A percentile compares a stretch with the other conserved stretches of the same genome.
phyloP scores from a whole-genome alignment of 2,329 filamentous ascomycete genomes.

The Verticillium dahliae region DNA sequence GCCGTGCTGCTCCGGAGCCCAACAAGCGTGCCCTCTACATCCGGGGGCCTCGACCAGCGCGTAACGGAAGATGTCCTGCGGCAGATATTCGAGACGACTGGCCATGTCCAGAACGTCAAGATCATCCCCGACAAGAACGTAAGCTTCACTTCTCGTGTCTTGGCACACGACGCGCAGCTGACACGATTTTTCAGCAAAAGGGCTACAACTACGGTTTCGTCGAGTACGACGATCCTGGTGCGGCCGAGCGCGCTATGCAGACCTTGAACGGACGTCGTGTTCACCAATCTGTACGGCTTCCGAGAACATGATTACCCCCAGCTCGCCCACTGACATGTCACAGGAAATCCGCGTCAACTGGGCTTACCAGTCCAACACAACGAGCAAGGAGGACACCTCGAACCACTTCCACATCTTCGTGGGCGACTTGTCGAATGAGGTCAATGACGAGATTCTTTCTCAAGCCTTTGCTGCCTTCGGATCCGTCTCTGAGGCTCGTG shows the following conservation, averaged over 20 bases:
- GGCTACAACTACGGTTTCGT: conserved; percentile 99
- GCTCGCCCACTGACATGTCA: background rate
- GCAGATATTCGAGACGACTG: conserved; percentile 98
- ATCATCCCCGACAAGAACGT: conserved; percentile 99
- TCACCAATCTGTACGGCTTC: conserved; percentile 74
- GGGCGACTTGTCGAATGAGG: conserved; percentile 94
- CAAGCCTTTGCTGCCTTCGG: conserved; percentile 97
- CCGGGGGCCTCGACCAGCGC: conserved; percentile 82
- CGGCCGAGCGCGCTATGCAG: conserved; percentile 94
- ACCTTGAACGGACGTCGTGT: conserved; percentile 93
- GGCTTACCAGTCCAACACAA: conserved; percentile 95
- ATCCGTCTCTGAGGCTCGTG: conserved; percentile 90
- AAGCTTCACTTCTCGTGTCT: conserved; percentile 29
- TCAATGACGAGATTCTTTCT: conserved; percentile 90
- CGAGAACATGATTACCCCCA: too few species aligned
- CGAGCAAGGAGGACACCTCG: conserved; percentile 94
- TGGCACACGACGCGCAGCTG: background rate
- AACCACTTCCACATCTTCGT: conserved; percentile 99
- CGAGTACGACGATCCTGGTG: conserved; percentile 95
- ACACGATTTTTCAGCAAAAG: conserved; percentile 42
- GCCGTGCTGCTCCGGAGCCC: conserved; percentile 90
- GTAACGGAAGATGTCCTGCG: conserved; percentile 94
- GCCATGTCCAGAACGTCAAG: conserved; percentile 97
- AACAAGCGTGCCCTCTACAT: conserved; percentile 98
- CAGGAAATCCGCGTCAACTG: conserved; percentile 99